Base-by-base conservation (phyloP, 2,329 filamentous ascomycete genomes). In the Aspergillus neotritici region DNA sequence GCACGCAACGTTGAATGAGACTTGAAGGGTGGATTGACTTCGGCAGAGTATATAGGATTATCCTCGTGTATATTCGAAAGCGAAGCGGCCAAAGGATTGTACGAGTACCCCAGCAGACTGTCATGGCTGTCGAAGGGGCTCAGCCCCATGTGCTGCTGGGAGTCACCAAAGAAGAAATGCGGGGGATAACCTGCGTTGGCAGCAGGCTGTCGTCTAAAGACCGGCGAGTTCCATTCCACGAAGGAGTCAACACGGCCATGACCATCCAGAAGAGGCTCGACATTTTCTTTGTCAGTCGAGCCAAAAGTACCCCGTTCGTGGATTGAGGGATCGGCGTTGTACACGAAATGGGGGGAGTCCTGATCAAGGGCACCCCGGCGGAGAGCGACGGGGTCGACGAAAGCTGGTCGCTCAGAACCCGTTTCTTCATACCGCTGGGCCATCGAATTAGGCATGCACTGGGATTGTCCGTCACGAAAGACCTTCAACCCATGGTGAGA, bases 221-320 rank as follows among this genome's bases (percentile, higher is more conserved):
- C 49, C 30, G 57, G 58, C 11, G 60, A 58, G 15, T 54, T 36
- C 56, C 58, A 63, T 28, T 40, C 48, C n/a, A 51, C 44, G 33
- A 51, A 46, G 34, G 52, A 34, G 15, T 61, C 60, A 21, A 60
- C 50, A 35, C 51, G 54, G 32, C 52, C 55, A 10, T 55, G 51
- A 13, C 44, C 30, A 37, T 60, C 50, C 33, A 63, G 34, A 35
- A 60, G 52, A 4, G 64, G 65, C 32, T 66, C 65, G n/a, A 68
- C 58, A 40, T 67, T 68, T 44, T 68, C 66, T 39, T 68, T 67
- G n/a, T 51, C 58, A 12, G 46, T 32, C 6, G 49, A 25, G 28
- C 40, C 29, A 33, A 44, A 47, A 17, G 48, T 39, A 28, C 42
- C n/a, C 28, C 34, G 43, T 37, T 41, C 45, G n/a, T 48, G 17